A percentile compares a stretch with the other conserved stretches of the same genome.
Conservation (phyloP, 257 asterid species). For the Catharanthus roseus region DNA sequence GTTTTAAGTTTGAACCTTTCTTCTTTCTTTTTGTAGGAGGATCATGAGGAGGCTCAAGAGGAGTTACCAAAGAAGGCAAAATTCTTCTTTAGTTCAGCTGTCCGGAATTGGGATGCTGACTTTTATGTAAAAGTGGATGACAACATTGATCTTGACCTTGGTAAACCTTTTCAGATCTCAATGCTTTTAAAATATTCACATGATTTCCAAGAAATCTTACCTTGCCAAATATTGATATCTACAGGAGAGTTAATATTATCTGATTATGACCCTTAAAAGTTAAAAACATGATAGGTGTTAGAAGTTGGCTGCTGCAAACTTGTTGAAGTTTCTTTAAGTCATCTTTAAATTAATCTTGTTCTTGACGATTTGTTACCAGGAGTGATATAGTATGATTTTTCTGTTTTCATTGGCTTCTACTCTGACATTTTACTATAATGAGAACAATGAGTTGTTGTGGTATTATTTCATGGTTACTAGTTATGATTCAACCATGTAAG, state of each 20-base stretch:
- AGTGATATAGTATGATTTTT: not conserved
- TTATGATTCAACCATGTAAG: not conserved
- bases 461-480: not conserved
- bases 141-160: constrained; percentile 64
- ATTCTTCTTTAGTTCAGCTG: constrained; percentile 73
- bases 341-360: not conserved
- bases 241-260: not conserved
- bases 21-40: constrained; percentile 43
- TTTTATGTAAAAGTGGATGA: constrained; percentile 80
- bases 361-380: not conserved
- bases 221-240: not conserved
- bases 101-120: constrained; percentile 92
- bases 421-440: not conserved
- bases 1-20: constrained; percentile 8
- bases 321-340: not conserved
- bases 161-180: constrained; percentile 29
- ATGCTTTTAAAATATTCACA: not conserved
- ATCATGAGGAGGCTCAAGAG: constrained; percentile 90
- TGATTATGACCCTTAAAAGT: constrained; percentile 3
- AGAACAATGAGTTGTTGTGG: not conserved
- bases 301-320: too few relatives aligned
- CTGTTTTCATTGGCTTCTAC: not conserved
- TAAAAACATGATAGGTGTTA: not conserved
- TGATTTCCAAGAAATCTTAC: not conserved
- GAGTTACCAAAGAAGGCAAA: constrained; percentile 82